Evolutionary conservation across 352 stramenopile genomes (phyloP).

Genomic region (Paralagenidium karlingii): DNA sequence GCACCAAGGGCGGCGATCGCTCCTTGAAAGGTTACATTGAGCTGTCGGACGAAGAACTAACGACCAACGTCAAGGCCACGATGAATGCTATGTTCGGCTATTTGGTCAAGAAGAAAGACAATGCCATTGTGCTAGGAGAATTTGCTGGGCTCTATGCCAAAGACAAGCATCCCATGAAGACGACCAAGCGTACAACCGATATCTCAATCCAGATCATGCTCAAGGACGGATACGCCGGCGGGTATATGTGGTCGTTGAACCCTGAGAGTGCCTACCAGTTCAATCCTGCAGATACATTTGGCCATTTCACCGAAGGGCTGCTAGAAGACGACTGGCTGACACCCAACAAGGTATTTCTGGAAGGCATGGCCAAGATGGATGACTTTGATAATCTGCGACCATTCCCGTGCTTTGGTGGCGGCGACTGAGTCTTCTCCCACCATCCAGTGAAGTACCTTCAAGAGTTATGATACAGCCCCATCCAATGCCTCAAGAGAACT

Average conservation of each 20-base stretch:
- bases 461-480: too few species aligned
- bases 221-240: constrained; percentile 31
- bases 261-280: constrained; percentile 64
- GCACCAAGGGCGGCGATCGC: constrained; percentile 14
- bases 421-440: too few species aligned
- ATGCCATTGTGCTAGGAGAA: constrained; percentile 49
- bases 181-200: constrained; percentile 50
- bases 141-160: constrained; percentile 55
- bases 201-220: constrained; percentile 55
- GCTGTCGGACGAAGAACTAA: constrained; percentile 34
- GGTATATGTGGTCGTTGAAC: constrained; percentile 74
- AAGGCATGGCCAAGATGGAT: constrained; percentile 41
- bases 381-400: constrained; percentile 33
- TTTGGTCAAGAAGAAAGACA: constrained; percentile 22
- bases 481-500: too few species aligned
- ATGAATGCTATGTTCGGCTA: constrained; percentile 68
- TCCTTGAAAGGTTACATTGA: constrained; percentile 24
- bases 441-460: too few species aligned
- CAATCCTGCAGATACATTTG: constrained; percentile 50
- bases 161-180: constrained; percentile 29
- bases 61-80: constrained; percentile 39
- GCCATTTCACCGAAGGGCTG: constrained; percentile 47
- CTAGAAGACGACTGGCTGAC: constrained; percentile 59
- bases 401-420: constrained; percentile 52
- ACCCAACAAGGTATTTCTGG: constrained; percentile 41